Evolutionary conservation across 495 filamentous ascomycete species (phyloP).

Genomic region (Daldinia caldariorum): DNA sequence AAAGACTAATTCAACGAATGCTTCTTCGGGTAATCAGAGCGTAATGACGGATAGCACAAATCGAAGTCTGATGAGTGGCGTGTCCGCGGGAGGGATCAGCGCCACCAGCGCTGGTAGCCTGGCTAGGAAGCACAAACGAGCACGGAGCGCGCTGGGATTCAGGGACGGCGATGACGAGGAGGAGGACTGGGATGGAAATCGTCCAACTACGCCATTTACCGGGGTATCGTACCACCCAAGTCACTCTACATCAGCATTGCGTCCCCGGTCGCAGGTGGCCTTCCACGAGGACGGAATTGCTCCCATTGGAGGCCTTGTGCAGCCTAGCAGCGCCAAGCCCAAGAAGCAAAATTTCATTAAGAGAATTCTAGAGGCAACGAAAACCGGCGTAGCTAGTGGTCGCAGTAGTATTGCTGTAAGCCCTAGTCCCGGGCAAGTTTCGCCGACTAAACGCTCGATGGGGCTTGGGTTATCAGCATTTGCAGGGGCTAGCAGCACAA

Average conservation of each 20-base stretch:
- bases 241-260: slow-evolving; percentile 65
- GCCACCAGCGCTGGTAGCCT: slow-evolving; percentile 95
- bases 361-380: slow-evolving; percentile 93
- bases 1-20: slow-evolving; percentile 81
- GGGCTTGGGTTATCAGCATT: slow-evolving; percentile 61
- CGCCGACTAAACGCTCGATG: slow-evolving; percentile 42
- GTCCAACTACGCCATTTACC: slow-evolving; percentile 77
- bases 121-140: slow-evolving; percentile 72
- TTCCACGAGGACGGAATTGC: slow-evolving; percentile 60
- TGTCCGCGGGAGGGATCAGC: slow-evolving; percentile 89
- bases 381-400: slow-evolving; percentile 89
- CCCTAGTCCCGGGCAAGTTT: slow-evolving; percentile 49
- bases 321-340: slow-evolving; percentile 69
- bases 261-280: slow-evolving; percentile 59
- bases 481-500: slow-evolving; percentile 52
- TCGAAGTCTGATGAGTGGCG: slow-evolving; percentile 90
- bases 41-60: slow-evolving; percentile 79
- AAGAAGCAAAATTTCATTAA: slow-evolving; percentile 97
- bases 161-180: slow-evolving; percentile 53
- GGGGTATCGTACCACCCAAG: slow-evolving; percentile 86
- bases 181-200: slow-evolving; percentile 55
- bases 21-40: slow-evolving; percentile 75
- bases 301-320: slow-evolving; percentile 79
- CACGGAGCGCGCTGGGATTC: slow-evolving; percentile 63
- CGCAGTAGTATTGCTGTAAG: slow-evolving; percentile 83